Base-by-base conservation (phyloP, 169 alveolate genomes). In the Plasmodium relictum region DNA sequence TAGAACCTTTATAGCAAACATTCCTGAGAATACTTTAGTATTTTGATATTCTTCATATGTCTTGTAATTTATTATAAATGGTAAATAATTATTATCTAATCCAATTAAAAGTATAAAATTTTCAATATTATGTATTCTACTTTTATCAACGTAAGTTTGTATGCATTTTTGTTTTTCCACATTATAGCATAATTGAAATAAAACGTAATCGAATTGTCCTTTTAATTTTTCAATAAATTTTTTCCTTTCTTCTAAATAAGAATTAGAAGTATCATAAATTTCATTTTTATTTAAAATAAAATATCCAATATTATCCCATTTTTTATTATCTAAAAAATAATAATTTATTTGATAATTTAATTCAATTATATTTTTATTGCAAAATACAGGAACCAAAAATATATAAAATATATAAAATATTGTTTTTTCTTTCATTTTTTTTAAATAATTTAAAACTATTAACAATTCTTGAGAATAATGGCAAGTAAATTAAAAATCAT, bases 121-220 rank as follows among this genome's bases (percentile, higher is more conserved):
- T 14, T 74, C 59, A n/a, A 22, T 31, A 69, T 74, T 61, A 10
- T 61, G 61, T 16, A 74, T 62, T 54, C 62, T 74, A n/a, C 41
- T 63, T 20, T 48, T 74, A 45, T 69, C 45, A n/a, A 62, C 74
- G 62, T 74, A 74, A 44, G 88, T 74, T 26, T 74, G 74, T 74
- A 74, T 61, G 39, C 88, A 74, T 39, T 20, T 74, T 39, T 74
- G 18, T 37, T 61, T 42, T 8, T 62, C 42, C 37, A 72, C 7
- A 18, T 73, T 48, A 50, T 74, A 63, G 42, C 88, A 74, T 26
- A 74, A 18, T 62, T 54, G 88, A 74, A 74, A 74, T 74, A 74
- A 54, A 39, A 44, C 88, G 52, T 74, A 74, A 6, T 74, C 88
- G 44, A 61, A 74, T 45, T 74, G 58, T 12, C 14, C 14, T 7